A percentile compares a stretch with the other conserved stretches of the same genome.
phyloP scores from a whole-genome alignment of 2,329 filamentous ascomycete species.

The Neonectria punicea region DNA sequence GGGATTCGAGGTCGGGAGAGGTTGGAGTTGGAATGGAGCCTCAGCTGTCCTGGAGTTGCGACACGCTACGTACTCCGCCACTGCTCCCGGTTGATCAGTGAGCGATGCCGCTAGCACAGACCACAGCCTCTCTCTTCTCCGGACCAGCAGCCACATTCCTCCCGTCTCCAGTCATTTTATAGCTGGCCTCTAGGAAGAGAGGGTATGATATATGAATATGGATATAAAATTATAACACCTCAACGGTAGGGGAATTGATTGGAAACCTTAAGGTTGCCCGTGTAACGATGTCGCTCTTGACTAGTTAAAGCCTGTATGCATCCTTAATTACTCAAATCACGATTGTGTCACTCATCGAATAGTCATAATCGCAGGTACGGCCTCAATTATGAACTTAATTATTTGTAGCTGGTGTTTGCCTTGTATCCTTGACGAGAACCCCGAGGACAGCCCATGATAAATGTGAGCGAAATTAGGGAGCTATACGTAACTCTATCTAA shows the following conservation, averaged over 20 bases:
- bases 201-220: too few species aligned
- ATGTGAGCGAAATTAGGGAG: too few species aligned
- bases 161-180: background rate
- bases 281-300: background rate
- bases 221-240: background rate
- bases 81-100: background rate
- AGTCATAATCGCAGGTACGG: background rate
- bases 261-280: background rate
- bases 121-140: background rate
- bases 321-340: background rate
- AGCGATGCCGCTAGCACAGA: constrained; percentile 5
- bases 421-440: background rate
- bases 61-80: background rate
- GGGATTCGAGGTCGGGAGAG: background rate
- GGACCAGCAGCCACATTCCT: constrained; percentile 10
- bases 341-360: background rate
- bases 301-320: background rate
- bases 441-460: too few species aligned
- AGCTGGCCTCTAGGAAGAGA: background rate
- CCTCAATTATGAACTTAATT: background rate
- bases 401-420: background rate
- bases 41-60: background rate
- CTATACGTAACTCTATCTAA: too few species aligned
- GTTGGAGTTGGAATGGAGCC: background rate
- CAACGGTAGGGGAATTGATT: background rate